Percentiles rank a stretch among this genome's conserved stretches.
Conservation (phyloP, 371 early-diverging fungal genomes). For the Syncephalis fuscata region DNA sequence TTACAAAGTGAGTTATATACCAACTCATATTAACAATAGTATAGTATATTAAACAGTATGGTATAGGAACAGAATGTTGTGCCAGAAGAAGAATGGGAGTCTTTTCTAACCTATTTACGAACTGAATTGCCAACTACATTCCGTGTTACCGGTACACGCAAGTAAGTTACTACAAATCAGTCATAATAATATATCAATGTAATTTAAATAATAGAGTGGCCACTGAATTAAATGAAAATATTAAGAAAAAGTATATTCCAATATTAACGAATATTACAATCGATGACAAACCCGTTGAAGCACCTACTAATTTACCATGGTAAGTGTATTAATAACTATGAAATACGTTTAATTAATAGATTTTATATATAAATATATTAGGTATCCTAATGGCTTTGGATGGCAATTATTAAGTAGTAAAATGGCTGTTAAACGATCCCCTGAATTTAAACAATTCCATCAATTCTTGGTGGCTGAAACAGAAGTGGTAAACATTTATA, state of each 20-base stretch:
- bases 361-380: too few species aligned
- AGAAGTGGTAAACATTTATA: slow-evolving; percentile 41
- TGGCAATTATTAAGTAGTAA: slow-evolving; percentile 70
- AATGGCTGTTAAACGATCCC: slow-evolving; percentile 48
- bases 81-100: slow-evolving; percentile 65
- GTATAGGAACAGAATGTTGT: slow-evolving; percentile 62
- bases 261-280: slow-evolving; percentile 28
- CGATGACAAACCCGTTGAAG: slow-evolving; percentile 50
- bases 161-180: slow-evolving; percentile 15
- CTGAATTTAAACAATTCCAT: slow-evolving; percentile 67
- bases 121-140: slow-evolving; percentile 75
- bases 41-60: background rate
- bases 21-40: background rate
- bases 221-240: slow-evolving; percentile 27
- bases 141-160: slow-evolving; percentile 79
- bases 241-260: slow-evolving; percentile 32
- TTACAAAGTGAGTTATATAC: background rate
- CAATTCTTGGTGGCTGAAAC: slow-evolving; percentile 88
- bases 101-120: slow-evolving; percentile 41
- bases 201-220: slow-evolving; percentile 15
- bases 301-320: slow-evolving; percentile 68
- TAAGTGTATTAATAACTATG: too few species aligned
- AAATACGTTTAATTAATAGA: too few species aligned
- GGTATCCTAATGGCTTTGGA: slow-evolving; percentile 76
- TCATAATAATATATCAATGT: background rate